A percentile compares a stretch with the other conserved stretches of the same genome.
phyloP scores from a whole-genome alignment of 2,329 filamentous ascomycete species.

The Aureobasidium melanogenum region DNA sequence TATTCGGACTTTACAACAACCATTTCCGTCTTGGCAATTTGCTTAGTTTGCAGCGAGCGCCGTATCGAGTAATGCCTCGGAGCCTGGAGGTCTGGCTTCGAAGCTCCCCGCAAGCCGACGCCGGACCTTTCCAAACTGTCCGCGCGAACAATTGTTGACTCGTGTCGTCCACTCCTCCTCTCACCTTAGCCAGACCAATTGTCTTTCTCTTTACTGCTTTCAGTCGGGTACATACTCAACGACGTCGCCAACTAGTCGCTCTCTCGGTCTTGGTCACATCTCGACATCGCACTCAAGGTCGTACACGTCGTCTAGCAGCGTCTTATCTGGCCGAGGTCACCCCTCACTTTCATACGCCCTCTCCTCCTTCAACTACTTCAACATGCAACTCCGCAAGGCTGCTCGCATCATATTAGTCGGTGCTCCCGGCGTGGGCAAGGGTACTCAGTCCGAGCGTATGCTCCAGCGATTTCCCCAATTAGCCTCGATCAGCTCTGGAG shows the following conservation, averaged over 20 bases:
- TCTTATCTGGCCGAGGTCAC: background rate
- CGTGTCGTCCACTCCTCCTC: background rate
- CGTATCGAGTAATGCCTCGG: no score
- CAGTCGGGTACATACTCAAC: background rate
- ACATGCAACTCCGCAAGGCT: conserved; percentile 52
- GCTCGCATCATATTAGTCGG: conserved; percentile 92
- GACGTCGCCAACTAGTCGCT: background rate
- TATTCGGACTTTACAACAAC: background rate
- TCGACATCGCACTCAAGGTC: background rate
- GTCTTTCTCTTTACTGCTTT: background rate
- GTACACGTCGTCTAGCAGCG: background rate
- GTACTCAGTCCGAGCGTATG: conserved; percentile 86
- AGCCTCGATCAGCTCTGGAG: conserved; percentile 85
- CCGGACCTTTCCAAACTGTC: background rate
- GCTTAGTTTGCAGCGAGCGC: no score
- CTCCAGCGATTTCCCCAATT: conserved; percentile 81
- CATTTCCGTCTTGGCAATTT: no score
- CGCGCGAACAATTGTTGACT: background rate
- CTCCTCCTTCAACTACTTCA: conserved; percentile 10
- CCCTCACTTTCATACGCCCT: background rate
- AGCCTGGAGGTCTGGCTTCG: no score
- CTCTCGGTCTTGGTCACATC: background rate
- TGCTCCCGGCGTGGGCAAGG: conserved; percentile 94
- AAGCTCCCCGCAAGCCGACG: background rate
- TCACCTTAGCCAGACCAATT: background rate